Conservation (phyloP, 2,329 filamentous ascomycete genomes). For the Dactylella cylindrospora region DNA sequence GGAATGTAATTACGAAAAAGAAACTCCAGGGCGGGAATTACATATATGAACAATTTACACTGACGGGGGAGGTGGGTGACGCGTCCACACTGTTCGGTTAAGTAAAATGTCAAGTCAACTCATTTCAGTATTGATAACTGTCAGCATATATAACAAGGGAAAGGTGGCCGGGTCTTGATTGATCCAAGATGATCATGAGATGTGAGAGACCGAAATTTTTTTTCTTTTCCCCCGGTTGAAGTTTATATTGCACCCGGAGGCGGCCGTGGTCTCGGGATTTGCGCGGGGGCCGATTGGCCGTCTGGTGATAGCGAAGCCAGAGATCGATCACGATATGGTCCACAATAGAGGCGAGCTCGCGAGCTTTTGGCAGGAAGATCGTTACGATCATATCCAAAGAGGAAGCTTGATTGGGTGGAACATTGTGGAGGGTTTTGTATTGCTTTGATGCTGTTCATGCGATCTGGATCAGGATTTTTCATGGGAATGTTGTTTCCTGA, state of each 20-base stretch:
- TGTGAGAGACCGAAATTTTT: neutral
- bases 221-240: too few species aligned
- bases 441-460: neutral
- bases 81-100: slow-evolving; percentile 19
- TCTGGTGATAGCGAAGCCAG: too few species aligned
- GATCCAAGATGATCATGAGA: slow-evolving; percentile 4
- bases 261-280: neutral
- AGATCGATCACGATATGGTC: too few species aligned
- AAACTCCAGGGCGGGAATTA: neutral
- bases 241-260: slow-evolving; percentile 3
- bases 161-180: neutral
- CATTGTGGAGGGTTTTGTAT: neutral
- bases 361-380: too few species aligned
- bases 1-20: slow-evolving; percentile 35
- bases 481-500: neutral
- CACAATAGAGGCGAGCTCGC: too few species aligned
- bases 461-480: neutral
- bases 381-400: slow-evolving; percentile 8
- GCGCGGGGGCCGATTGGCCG: too few species aligned
- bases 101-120: too few species aligned
- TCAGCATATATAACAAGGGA: neutral
- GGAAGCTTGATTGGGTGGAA: neutral
- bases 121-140: neutral
- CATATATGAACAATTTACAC: neutral
- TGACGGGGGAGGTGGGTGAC: slow-evolving; percentile 18